Evolutionary conservation across 805 yeast genomes (phyloP), one percentile per base, ranked within the genome.

Genomic region (Zygoascus flipseniorum): DNA sequence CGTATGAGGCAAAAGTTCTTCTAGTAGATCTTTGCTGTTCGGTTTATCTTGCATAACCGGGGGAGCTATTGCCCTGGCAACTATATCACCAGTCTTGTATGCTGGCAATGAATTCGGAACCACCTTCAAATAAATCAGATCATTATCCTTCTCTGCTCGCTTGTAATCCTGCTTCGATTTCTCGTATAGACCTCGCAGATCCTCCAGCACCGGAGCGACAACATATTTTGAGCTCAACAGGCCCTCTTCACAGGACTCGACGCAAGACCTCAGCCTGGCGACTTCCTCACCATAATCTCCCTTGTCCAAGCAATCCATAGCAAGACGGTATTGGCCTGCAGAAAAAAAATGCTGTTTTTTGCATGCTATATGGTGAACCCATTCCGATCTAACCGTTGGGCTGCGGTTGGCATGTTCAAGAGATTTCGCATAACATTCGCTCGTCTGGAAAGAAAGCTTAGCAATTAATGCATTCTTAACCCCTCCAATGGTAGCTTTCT

Each of bases 91-190:
- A 1, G 68, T 62, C 3, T 44, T 37, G 2, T 82, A 70, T 0
- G 71, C 60, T 0, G 78, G 71, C 1, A 81, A 59, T 1, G 62
- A 54, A 8, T 58, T 31, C 0, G 95, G 95, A 0, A 88, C 81
- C 1, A 72, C 69, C 54, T 85, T 83, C 42, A 86, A 68, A 65
- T 88, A 87, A 5, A 90, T 82, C 60, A 89, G 72, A 62, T 89
- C 90, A 64, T 89, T 89, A 58, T 89, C 97, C 58, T 82, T 76
- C 58, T 85, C 89, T 0, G 90, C 80, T 2, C 77, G 71, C 16
- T 72, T 68, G 9, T 83, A 62, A 0, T 76, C 72, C 1, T 72
- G 74, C 9, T 68, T 63, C 1, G 86, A 72, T 1, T 75, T 73
- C 2, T 66, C 64, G 1, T 65, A 58, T 18, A 90, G 73, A 0